phyloP scores from a whole-genome alignment of 768 basidiomycete genomes.

The Lactifluus subvellereus region DNA sequence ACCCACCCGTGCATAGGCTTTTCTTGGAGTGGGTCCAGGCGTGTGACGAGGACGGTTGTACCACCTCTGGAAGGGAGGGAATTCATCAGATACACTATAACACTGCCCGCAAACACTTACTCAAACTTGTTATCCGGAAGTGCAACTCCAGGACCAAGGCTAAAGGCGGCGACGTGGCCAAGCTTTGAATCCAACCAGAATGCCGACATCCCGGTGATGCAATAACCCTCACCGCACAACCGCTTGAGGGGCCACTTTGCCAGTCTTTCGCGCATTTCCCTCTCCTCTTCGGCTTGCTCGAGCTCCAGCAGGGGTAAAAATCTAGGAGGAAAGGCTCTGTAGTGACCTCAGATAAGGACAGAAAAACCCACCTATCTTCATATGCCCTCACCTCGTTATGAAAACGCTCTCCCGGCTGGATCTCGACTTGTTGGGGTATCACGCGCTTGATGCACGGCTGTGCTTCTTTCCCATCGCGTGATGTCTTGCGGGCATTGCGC shows the following conservation, averaged over 20 bases:
- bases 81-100: background rate
- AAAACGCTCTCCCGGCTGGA: slow-evolving; percentile 38
- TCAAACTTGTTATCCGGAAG: slow-evolving; percentile 66
- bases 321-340: slow-evolving; percentile 28
- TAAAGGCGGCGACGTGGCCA: slow-evolving; percentile 62
- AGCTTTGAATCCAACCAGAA: slow-evolving; percentile 65
- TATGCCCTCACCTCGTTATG: slow-evolving; percentile 51
- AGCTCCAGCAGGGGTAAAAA: slow-evolving; percentile 44
- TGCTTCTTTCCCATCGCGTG: slow-evolving; percentile 12
- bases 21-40: slow-evolving; percentile 55
- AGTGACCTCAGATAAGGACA: background rate
- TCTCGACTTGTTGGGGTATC: slow-evolving; percentile 32
- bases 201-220: slow-evolving; percentile 55
- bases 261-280: slow-evolving; percentile 55
- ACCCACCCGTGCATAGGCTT: slow-evolving; percentile 50
- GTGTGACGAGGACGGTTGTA: slow-evolving; percentile 59
- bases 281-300: slow-evolving; percentile 63
- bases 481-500: slow-evolving; percentile 17
- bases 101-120: slow-evolving; percentile 38
- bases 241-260: slow-evolving; percentile 58
- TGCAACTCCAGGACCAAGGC: slow-evolving; percentile 52
- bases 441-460: slow-evolving; percentile 36
- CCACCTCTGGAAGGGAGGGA: slow-evolving; percentile 47
- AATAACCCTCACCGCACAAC: slow-evolving; percentile 66
- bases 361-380: slow-evolving; percentile 41